Conservation (phyloP, 768 basidiomycete species). For the Trametopsis cervina region DNA sequence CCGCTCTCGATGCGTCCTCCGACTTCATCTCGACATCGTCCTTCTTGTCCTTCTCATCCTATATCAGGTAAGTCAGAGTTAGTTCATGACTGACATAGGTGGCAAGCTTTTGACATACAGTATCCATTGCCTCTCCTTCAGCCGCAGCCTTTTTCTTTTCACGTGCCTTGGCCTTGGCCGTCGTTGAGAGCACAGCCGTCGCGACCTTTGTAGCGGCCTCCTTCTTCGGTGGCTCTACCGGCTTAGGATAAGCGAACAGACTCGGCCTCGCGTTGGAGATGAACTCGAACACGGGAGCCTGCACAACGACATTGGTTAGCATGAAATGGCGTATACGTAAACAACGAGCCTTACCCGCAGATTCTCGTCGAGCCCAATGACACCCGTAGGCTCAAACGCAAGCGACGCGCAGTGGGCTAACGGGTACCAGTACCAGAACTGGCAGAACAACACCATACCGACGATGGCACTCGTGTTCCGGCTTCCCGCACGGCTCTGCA, state of each 20-base stretch:
- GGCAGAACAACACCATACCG: conserved; percentile 96
- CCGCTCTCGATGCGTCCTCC: conserved; percentile 37
- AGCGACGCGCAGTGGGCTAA: conserved; percentile 88
- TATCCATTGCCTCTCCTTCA: conserved; percentile 75
- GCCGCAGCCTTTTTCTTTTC: conserved; percentile 88
- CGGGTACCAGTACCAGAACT: conserved; percentile 99
- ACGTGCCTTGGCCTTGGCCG: conserved; percentile 92
- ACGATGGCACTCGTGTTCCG: conserved; percentile 92
- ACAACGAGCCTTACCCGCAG: conserved; percentile 52
- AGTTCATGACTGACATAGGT: neutral
- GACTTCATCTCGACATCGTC: conserved; percentile 78
- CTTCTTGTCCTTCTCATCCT: conserved; percentile 56
- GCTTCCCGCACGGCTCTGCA: conserved; percentile 90
- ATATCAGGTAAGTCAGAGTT: conserved; percentile 1
- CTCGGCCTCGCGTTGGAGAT: conserved; percentile 86
- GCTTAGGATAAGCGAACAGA: conserved; percentile 85
- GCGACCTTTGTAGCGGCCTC: conserved; percentile 89
- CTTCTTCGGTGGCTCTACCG: conserved; percentile 85
- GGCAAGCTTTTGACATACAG: conserved; percentile 38
- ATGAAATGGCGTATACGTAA: neutral
- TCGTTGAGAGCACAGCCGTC: conserved; percentile 93
- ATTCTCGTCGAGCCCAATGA: conserved; percentile 85
- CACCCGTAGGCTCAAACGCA: conserved; percentile 91
- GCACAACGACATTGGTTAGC: conserved; percentile 2
- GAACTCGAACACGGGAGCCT: conserved; percentile 94